A percentile compares a stretch with the other conserved stretches of the same genome.
Conservation (phyloP, 129 eudicot genomes). For the Dittrichia graveolens region DNA sequence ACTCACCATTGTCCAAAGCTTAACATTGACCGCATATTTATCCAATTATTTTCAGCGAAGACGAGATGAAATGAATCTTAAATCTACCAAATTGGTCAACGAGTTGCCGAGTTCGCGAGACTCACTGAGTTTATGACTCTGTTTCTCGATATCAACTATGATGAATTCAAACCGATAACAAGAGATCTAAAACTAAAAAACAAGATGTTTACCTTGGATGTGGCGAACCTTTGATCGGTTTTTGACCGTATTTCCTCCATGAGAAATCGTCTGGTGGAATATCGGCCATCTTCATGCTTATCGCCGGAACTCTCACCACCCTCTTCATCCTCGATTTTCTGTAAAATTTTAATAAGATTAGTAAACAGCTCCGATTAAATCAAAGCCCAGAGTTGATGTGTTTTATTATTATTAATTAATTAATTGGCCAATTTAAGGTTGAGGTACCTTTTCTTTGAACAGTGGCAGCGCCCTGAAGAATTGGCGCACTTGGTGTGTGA, state of each 20-base stretch:
- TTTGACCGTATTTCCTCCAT: conserved; percentile 96
- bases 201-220: conserved; percentile 65
- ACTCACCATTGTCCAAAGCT: neutral
- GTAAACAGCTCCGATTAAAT: neutral
- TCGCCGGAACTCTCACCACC: conserved; percentile 83
- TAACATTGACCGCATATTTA: neutral
- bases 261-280: conserved; percentile 93
- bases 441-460: conserved; percentile 83
- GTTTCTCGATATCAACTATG: conserved; percentile 26
- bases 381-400: neutral
- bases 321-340: conserved; percentile 88
- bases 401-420: no score
- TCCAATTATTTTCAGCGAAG: neutral
- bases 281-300: conserved; percentile 91
- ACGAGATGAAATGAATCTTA: neutral
- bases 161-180: neutral
- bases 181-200: conserved; percentile 2
- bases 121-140: conserved; percentile 29
- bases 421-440: no score
- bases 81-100: conserved; percentile 18
- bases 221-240: conserved; percentile 95
- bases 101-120: conserved; percentile 28
- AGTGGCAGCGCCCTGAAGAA: conserved; percentile 84
- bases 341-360: neutral
- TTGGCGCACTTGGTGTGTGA: conserved; percentile 63